Percentiles rank a stretch among this genome's conserved stretches.
These are phyloP conservation scores for Teunomyces atbi DNA, from an alignment of 805 yeast genomes.

Conservation along the genomic window DNA sequence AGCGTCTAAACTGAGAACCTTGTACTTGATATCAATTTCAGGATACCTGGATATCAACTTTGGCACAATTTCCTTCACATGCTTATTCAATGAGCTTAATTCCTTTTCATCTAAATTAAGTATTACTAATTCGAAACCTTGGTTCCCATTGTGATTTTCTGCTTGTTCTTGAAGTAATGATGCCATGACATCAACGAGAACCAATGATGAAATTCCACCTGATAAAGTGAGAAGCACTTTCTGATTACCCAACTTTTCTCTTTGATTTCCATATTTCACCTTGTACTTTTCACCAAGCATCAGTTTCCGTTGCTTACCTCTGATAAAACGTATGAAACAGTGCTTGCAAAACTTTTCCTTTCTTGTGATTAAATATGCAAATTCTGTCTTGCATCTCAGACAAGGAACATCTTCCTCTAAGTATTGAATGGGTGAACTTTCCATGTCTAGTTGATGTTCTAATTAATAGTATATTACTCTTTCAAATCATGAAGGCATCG, in stretches of 20 bases:
- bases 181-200: conserved; percentile 63
- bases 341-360: conserved; percentile 62
- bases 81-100: conserved; percentile 14
- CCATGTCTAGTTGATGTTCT: neutral
- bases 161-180: conserved; percentile 63
- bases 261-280: conserved; percentile 56
- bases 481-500: neutral
- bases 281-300: conserved; percentile 73
- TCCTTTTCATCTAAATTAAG: conserved; percentile 45
- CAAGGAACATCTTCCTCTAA: conserved; percentile 30
- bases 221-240: conserved; percentile 61
- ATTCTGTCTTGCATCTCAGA: conserved; percentile 48
- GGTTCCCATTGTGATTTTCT: conserved; percentile 57
- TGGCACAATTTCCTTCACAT: conserved; percentile 16
- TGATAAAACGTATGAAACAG: conserved; percentile 72
- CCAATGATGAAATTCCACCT: conserved; percentile 66
- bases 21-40: conserved; percentile 32
- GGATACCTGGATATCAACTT: conserved; percentile 16
- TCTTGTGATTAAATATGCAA: conserved; percentile 49
- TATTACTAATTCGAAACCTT: conserved; percentile 63
- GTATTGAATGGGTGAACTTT: conserved; percentile 13
- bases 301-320: conserved; percentile 77
- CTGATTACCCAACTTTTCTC: conserved; percentile 31
- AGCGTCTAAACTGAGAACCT: conserved; percentile 40
- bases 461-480: neutral